Base-by-base conservation (phyloP, 1,139 yeast species). In the Saccharomyces hybrid region DNA sequence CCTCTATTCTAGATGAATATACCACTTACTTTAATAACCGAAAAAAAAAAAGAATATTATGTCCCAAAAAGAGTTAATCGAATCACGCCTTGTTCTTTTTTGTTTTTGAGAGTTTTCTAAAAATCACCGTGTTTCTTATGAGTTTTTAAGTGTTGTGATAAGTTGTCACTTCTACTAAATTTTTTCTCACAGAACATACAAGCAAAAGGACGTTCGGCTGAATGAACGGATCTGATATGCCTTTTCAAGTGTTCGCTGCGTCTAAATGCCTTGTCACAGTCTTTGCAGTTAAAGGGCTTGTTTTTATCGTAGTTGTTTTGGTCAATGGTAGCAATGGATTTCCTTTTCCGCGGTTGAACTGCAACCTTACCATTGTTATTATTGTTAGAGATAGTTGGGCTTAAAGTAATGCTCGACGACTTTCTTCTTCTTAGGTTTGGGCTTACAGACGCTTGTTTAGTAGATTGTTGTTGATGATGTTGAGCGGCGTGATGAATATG, bases 201-300 rank as follows among this genome's bases (percentile, higher is more conserved):
- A 56, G 80, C 84, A 70, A 81, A 87, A 0, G 95, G 95, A 68
- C 87, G 82, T 59, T 85, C 88, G 53, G 68, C 61, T 1, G 76
- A 69, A 67, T 84, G 88, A 58, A 86, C 80, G 1, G 89, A 83
- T 58, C 95, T 74, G 65, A 84, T 79, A 66, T 87, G 95, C 56
- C 95, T 76, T 66, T 85, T 86, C 62, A 87, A 75, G 67, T 87
- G 95, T 66, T 87, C 95, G 62, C 84, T 86, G 57, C 95, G 78
- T 64, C 86, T 81, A 73, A 87, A 87, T 46, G 71, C 68, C 56
- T 72, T 72, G 47, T 65, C 61, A 60, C 77, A 74, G 16, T 66
- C 63, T 7, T 63, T 61, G 56, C 77, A 74, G 55, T 70, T 69
- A 64, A 73, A 73, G 20, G 75, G 74, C 57, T 73, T 73, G 25